Percentiles rank a stretch among this genome's conserved stretches.
These are phyloP conservation scores for Chloroidium sp. DNA, from an alignment of 163 green algal genomes.

Conservation along the genomic window DNA sequence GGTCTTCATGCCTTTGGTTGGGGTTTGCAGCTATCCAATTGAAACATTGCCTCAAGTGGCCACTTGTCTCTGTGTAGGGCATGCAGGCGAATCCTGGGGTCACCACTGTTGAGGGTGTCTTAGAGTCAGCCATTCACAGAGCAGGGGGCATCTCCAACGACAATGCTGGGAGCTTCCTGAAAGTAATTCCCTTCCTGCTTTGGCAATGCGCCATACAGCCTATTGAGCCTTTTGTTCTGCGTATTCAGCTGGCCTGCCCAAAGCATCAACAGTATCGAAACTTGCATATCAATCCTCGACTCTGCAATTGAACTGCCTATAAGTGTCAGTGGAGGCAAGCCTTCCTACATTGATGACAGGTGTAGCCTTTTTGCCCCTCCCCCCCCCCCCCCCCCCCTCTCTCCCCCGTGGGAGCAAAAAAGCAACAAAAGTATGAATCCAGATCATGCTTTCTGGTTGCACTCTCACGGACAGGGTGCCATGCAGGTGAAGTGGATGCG, in stretches of 20 bases:
- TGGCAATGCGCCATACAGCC: background rate
- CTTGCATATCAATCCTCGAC: background rate
- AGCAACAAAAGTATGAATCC: background rate
- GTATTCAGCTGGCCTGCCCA: background rate
- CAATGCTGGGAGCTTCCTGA: slow-evolving; percentile 62
- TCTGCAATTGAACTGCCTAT: background rate
- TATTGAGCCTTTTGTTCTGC: background rate
- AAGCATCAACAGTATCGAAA: background rate
- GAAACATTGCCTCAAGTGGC: background rate
- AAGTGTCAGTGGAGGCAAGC: background rate
- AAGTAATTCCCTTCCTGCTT: slow-evolving; percentile 17
- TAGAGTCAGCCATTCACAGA: slow-evolving; percentile 30
- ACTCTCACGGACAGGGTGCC: background rate
- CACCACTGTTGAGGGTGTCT: slow-evolving; percentile 81
- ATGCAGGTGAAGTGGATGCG: slow-evolving; percentile 74
- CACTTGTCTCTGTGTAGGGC: slow-evolving; percentile 38
- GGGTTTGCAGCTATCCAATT: background rate
- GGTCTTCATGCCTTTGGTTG: background rate
- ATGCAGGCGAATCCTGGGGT: slow-evolving; percentile 84
- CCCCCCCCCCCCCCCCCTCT: no score
- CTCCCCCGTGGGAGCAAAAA: background rate
- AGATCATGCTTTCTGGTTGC: background rate
- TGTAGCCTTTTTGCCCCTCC: no score
- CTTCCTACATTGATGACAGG: no score
- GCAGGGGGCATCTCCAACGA: slow-evolving; percentile 65